Evolutionary conservation across 1,284 basidiomycete species (phyloP), one percentile per base, ranked within the genome.

Genomic region (Pyrrhoderma noxium): DNA sequence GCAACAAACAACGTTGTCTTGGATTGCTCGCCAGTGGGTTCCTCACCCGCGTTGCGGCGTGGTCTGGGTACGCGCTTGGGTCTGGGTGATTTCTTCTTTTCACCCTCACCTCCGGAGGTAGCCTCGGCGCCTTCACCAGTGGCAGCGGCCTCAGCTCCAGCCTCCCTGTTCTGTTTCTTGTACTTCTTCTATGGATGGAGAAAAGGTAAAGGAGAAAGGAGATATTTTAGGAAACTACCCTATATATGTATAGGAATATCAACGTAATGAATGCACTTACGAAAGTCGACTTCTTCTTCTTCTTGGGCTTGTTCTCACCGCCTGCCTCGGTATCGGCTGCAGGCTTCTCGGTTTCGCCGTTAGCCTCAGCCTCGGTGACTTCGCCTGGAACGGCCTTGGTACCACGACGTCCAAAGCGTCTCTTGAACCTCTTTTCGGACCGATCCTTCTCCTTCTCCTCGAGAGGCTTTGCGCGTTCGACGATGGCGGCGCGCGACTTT

Each of bases 1-100:
- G 92, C 92, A 57, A 96, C 93, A 61, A 96, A 96, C 58, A 96
- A 73, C 67, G 90, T 83, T 57, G 76, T 88, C 78, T 89, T 84
- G 63, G 84, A 88, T 36, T 80, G 85, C 64, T 88, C 85, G 59
- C 89, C 89, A 53, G 73, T 72, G 31, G 89, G 87, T 53, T 85
- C 83, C 67, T 88, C 82, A 52, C 85, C 87, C 31, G 74, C 76
- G 36, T 82, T 74, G 60, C 85, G 87, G 50, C 71, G 67, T 46
- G 75, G 64, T 51, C 80, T 82, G 45, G 75, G 73, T 16, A 70
- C 60, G 23, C 58, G 58, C 64, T 75, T 82, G 58, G 76, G 73
- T 67, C 80, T 88, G 53, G 71, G 65, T 58, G 73, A 67, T 55
- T 77, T 73, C 66, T 74, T 83, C 64, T 68, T 72, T 31, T 54